These are phyloP conservation scores for Cutaneotrichosporon sp. DNA, from an alignment of 1,284 basidiomycete genomes.

Conservation along the genomic window DNA sequence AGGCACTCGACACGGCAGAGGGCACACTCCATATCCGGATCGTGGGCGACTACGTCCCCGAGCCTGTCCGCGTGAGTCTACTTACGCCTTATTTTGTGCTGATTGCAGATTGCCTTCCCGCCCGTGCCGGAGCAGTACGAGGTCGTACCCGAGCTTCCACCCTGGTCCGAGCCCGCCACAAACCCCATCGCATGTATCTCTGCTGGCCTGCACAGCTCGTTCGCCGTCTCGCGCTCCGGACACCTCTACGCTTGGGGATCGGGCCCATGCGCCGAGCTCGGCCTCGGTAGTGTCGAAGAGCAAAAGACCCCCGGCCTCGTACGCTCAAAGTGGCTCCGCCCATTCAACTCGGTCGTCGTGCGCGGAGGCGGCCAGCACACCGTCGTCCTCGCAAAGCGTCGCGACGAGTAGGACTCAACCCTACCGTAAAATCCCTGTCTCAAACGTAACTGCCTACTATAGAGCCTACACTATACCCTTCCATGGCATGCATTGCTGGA, in stretches of 20 bases:
- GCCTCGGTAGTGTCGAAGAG: conserved; percentile 50
- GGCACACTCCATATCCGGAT: conserved; percentile 48
- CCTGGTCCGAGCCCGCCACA: conserved; percentile 44
- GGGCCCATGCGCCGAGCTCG: conserved; percentile 55
- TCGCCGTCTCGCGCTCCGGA: conserved; percentile 71
- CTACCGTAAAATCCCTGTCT: no score
- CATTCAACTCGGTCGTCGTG: conserved; percentile 47
- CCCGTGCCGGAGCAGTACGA: conserved; percentile 49
- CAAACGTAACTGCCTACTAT: no score
- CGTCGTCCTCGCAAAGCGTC: conserved; percentile 34
- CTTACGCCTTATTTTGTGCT: neutral
- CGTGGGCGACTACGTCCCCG: conserved; percentile 57
- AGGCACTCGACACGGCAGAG: conserved; percentile 34
- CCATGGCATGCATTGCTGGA: no score
- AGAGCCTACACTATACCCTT: no score
- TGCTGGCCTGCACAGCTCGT: conserved; percentile 72
- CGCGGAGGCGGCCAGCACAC: conserved; percentile 53
- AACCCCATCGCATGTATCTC: conserved; percentile 71
- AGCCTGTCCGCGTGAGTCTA: conserved; percentile 45
- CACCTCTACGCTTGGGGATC: conserved; percentile 82
- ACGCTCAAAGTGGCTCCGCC: conserved; percentile 50
- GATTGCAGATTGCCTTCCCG: conserved; percentile 59
- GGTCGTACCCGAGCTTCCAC: conserved; percentile 46
- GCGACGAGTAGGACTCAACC: conserved; percentile 1
- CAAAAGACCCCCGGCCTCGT: conserved; percentile 61